Conservation (phyloP, 1,284 basidiomycete species). For the Cryptococcus maquisensis region DNA sequence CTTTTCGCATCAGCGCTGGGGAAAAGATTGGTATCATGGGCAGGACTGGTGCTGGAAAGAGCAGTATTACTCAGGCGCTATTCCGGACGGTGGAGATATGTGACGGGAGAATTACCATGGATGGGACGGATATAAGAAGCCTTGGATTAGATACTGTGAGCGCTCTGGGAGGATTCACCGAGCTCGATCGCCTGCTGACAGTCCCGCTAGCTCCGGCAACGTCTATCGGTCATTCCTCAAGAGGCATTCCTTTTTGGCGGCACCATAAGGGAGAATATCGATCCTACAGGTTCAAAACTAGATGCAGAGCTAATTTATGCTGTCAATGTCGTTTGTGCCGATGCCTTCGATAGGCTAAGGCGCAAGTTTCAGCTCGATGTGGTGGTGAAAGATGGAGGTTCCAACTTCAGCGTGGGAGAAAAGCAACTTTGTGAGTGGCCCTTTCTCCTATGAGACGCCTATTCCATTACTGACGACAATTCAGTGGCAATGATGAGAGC, state of each 20-base stretch:
- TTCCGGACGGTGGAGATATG: slow-evolving; percentile 63
- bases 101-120: slow-evolving; percentile 62
- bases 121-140: slow-evolving; percentile 55
- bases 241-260: slow-evolving; percentile 40
- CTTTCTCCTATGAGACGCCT: neutral
- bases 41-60: slow-evolving; percentile 61
- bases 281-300: slow-evolving; percentile 55
- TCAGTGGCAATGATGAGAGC: too few relatives aligned
- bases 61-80: slow-evolving; percentile 58
- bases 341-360: neutral
- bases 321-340: slow-evolving; percentile 47
- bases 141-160: slow-evolving; percentile 56
- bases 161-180: neutral
- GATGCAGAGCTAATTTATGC: slow-evolving; percentile 55
- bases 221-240: slow-evolving; percentile 60
- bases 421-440: slow-evolving; percentile 18
- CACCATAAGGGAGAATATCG: slow-evolving; percentile 44
- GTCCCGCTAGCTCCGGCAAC: slow-evolving; percentile 52
- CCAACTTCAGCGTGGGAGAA: slow-evolving; percentile 54
- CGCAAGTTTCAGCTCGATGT: slow-evolving; percentile 62
- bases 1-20: slow-evolving; percentile 30
- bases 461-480: too few relatives aligned
- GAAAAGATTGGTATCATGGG: slow-evolving; percentile 63
- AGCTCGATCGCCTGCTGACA: neutral
- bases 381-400: slow-evolving; percentile 29